Evolutionary conservation across 768 basidiomycete species (phyloP).

Genomic region (Dioszegia aurantiaca): DNA sequence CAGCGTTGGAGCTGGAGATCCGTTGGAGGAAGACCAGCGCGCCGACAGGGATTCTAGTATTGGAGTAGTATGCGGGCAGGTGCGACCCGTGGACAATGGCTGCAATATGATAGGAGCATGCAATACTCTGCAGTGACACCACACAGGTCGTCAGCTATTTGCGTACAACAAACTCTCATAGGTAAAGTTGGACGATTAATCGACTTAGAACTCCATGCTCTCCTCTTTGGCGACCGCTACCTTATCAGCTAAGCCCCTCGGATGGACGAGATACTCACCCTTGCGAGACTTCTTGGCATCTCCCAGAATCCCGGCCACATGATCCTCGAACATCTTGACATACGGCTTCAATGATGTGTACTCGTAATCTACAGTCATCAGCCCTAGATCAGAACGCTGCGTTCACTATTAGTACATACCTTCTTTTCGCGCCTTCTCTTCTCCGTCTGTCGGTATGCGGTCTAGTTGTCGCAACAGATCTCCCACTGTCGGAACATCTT

Average conservation of each 20-base stretch:
- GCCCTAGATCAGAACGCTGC: not conserved
- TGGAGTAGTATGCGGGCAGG: no score
- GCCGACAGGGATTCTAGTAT: not conserved
- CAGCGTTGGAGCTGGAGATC: not conserved
- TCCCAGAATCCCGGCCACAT: slow-evolving; percentile 56
- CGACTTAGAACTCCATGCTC: slow-evolving; percentile 14
- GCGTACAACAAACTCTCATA: slow-evolving; percentile 2
- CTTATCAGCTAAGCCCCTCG: not conserved
- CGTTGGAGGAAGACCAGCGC: not conserved
- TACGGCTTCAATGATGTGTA: slow-evolving; percentile 83
- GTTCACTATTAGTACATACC: no score
- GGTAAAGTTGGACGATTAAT: not conserved
- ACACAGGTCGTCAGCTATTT: not conserved
- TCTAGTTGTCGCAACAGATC: slow-evolving; percentile 81
- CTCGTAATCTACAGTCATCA: slow-evolving; percentile 66
- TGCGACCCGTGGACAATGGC: no score
- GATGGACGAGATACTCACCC: slow-evolving; percentile 33
- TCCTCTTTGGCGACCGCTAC: slow-evolving; percentile 11
- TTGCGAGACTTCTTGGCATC: slow-evolving; percentile 47
- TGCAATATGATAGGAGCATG: no score
- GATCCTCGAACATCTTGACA: slow-evolving; percentile 81
- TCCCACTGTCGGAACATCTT: slow-evolving; percentile 76
- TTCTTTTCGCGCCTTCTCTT: no score
- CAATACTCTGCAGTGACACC: no score
- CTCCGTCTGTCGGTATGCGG: no score